Evolutionary conservation across 768 basidiomycete species (phyloP), one percentile per base, ranked within the genome.

Genomic region (Pilatotrama ljubarskyi): DNA sequence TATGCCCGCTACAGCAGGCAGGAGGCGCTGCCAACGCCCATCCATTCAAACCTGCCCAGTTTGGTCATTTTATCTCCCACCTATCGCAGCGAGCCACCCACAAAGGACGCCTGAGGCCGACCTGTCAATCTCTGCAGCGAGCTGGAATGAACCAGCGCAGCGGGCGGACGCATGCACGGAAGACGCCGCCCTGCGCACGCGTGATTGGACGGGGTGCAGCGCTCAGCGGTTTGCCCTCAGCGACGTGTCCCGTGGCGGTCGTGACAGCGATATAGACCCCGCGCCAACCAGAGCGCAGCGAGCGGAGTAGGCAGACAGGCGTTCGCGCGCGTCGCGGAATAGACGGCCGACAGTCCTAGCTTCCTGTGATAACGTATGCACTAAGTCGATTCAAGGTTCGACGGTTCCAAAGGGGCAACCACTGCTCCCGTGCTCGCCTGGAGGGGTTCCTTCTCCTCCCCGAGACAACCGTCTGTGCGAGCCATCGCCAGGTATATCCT

Each of bases 31-130:
- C n/a, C 20, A 51, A 13, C 49, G 25, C 29, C 29, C 52, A 61
- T 55, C 36, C 47, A 61, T 55, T 60, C 52, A 50, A 9, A 43
- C 20, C 15, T 51, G 48, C 53, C 53, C 48, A 15, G 44, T 50
- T n/a, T 43, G 48, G 59, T n/a, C 17, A 55, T 51, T 20, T 24
- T n/a, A 55, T 55, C 59, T 55, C 59, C 59, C 59, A 50, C 52
- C 52, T 54, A 50, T 60, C 59, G 58, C 55, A 50, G 47, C 47
- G 26, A 18, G 47, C 37, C 43, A 57, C 58, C 51, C 58, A 59
- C 58, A 53, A 53, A 37, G 55, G 46, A 49, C 55, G 55, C 25
- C 46, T 29, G 44, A 55, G 44, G 29, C 20, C 2, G 38, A 10
- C 15, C 49, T 51, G 49, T 20, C 49, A 51, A 20, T 25, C 24